A percentile compares a stretch with the other conserved stretches of the same genome.
phyloP scores from a whole-genome alignment of 2,329 filamentous ascomycete species.

The Monilinia vaccinii-corymbosi region DNA sequence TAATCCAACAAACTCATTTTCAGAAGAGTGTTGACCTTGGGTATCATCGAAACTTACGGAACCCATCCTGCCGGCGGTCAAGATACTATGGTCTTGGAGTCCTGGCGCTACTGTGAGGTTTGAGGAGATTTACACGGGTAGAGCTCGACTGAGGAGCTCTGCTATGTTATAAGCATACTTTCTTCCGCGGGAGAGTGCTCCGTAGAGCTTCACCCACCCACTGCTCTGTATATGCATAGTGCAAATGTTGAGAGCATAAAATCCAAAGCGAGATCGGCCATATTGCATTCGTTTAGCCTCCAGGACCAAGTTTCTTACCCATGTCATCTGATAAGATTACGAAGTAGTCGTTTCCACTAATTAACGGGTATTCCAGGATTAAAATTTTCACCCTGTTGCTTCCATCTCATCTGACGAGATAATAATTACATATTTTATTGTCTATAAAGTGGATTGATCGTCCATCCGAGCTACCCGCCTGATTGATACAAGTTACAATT shows the following conservation, averaged over 20 bases:
- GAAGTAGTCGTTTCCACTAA: background rate
- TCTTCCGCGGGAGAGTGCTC: background rate
- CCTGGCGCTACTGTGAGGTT: background rate
- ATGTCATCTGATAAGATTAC: background rate
- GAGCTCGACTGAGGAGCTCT: background rate
- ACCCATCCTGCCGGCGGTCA: constrained; percentile 10
- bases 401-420: constrained; percentile 11
- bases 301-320: background rate
- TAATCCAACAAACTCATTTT: constrained; percentile 2
- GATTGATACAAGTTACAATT: constrained; percentile 46
- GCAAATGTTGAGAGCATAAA: background rate
- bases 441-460: too few species aligned
- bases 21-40: constrained; percentile 1
- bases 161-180: background rate
- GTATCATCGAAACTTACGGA: constrained; percentile 10
- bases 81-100: background rate
- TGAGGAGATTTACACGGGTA: background rate
- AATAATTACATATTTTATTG: background rate
- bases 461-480: too few species aligned
- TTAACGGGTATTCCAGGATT: background rate
- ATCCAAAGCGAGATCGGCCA: background rate
- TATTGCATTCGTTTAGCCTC: background rate
- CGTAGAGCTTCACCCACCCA: background rate
- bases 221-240: background rate
- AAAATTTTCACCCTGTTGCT: background rate